Evolutionary conservation across 1,139 yeast species (phyloP).

Genomic region (Lodderomyces parapsilosis): DNA sequence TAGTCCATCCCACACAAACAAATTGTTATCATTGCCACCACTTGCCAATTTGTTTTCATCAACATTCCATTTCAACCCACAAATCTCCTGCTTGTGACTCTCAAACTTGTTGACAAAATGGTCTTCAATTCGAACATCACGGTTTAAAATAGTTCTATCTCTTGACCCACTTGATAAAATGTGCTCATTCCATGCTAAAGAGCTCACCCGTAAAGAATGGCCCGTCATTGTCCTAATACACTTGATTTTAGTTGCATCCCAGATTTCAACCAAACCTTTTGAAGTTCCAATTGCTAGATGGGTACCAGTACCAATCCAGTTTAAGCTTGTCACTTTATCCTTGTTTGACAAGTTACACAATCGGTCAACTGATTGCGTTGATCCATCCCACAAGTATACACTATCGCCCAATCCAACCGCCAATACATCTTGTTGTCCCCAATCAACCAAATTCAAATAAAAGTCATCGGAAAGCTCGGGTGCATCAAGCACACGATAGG

Average conservation of each 20-base stretch:
- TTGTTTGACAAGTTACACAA: conserved; percentile 65
- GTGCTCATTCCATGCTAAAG: conserved; percentile 94
- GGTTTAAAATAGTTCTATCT: conserved; percentile 78
- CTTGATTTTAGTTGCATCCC: conserved; percentile 88
- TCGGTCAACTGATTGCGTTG: conserved; percentile 79
- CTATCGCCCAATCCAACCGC: conserved; percentile 90
- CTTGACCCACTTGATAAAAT: conserved; percentile 84
- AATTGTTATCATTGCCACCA: conserved; percentile 90
- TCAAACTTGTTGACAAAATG: conserved; percentile 74
- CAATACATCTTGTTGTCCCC: conserved; percentile 89
- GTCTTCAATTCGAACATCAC: conserved; percentile 88
- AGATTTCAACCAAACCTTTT: conserved; percentile 84
- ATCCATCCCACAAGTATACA: conserved; percentile 90
- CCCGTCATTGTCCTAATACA: conserved; percentile 92
- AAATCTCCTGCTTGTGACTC: conserved; percentile 88
- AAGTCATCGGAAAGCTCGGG: conserved; percentile 95
- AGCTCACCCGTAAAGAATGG: conserved; percentile 79
- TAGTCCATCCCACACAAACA: conserved; percentile 85
- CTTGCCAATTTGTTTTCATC: conserved; percentile 87
- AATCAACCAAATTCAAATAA: conserved; percentile 85
- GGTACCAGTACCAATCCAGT: conserved; percentile 94
- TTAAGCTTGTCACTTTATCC: conserved; percentile 76
- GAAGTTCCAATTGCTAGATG: conserved; percentile 92
- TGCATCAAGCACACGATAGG: conserved; percentile 92
- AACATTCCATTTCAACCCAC: conserved; percentile 92